A percentile compares a stretch with the other conserved stretches of the same genome.
Conservation (phyloP, 129 eudicot genomes). For the Flaveria bidentis region DNA sequence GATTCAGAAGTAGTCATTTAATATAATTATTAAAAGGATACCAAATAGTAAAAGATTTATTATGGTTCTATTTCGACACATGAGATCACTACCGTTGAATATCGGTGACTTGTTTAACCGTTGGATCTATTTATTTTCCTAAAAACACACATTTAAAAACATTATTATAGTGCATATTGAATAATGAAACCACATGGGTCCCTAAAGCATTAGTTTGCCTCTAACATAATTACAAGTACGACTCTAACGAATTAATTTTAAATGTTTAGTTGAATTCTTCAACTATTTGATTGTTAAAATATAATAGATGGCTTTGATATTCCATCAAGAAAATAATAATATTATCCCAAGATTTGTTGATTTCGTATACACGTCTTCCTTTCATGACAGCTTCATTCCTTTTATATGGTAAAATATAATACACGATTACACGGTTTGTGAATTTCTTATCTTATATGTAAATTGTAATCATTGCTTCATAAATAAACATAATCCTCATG, state of each 20-base stretch:
- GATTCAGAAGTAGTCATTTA: no score
- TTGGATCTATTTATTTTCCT: no score
- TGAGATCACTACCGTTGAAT: no score
- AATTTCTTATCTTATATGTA: background rate
- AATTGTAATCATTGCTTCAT: background rate
- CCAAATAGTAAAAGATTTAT: no score
- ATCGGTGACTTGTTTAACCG: no score
- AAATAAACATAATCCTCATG: background rate
- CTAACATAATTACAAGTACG: background rate
- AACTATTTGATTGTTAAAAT: background rate
- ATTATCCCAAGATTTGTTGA: background rate
- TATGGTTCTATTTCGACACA: no score
- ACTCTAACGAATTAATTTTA: background rate
- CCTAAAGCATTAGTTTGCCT: background rate
- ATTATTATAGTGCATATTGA: background rate
- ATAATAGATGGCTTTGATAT: background rate
- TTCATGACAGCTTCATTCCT: background rate
- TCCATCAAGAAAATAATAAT: background rate
- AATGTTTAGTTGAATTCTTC: constrained; percentile 2
- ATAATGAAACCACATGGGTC: background rate
- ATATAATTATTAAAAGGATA: no score
- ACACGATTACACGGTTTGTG: background rate
- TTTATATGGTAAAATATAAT: no score
- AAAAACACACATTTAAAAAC: no score
- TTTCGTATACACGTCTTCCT: background rate